phyloP scores from a whole-genome alignment of 169 alveolate genomes.

The Eimeria maxima region DNA sequence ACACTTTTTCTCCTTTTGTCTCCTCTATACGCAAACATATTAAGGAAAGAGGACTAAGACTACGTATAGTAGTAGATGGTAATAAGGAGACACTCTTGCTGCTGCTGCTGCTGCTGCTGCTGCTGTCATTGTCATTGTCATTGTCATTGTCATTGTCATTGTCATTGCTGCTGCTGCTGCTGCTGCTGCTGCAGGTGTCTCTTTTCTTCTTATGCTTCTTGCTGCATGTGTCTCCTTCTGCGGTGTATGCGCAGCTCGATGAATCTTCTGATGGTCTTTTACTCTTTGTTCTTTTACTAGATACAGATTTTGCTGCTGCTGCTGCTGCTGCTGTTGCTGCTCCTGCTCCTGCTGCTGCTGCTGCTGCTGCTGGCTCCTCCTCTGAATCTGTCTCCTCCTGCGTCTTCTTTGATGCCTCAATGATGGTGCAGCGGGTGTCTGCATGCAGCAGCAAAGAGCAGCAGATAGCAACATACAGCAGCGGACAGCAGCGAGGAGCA shows the following conservation, averaged over 20 bases:
- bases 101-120: constrained; percentile 20
- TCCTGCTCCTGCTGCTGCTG: constrained; percentile 17
- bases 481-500: neutral
- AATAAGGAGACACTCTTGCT: neutral
- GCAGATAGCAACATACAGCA: neutral
- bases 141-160: neutral
- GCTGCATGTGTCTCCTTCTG: neutral
- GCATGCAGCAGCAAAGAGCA: constrained; percentile 19
- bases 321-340: constrained; percentile 28
- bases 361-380: constrained; percentile 34
- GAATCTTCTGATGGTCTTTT: neutral
- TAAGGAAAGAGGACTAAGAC: neutral
- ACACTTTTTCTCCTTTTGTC: neutral
- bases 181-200: neutral
- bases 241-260: neutral
- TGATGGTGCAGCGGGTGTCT: constrained; percentile 42
- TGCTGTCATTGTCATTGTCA: too few relatives aligned
- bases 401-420: neutral
- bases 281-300: neutral
- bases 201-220: constrained; percentile 2
- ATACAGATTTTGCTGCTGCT: neutral
- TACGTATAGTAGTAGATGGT: too few relatives aligned
- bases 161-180: constrained; percentile 3
- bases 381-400: constrained; percentile 9
- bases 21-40: neutral